Conservation (phyloP, 1,284 basidiomycete species). For the Sanghuangporus weigelae region DNA sequence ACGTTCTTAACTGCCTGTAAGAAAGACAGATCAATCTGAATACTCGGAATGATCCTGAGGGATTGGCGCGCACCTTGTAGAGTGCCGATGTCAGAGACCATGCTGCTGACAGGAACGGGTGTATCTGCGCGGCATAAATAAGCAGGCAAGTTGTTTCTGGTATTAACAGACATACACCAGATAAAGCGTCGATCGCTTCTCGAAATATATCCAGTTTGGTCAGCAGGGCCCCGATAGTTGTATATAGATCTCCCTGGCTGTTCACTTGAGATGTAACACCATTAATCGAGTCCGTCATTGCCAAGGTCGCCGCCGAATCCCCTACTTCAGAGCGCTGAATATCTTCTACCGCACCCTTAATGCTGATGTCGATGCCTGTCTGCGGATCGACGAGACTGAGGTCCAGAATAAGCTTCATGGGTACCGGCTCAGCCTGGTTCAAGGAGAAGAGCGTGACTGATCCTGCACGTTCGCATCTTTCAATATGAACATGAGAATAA, state of each 20-base stretch:
- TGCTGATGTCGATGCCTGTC: not conserved
- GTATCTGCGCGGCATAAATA: not conserved
- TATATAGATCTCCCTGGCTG: not conserved
- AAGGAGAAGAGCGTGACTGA: not conserved
- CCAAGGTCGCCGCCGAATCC: not conserved
- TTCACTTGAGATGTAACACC: not conserved
- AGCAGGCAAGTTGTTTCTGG: not conserved
- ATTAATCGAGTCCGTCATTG: too few species aligned
- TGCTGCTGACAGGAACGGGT: not conserved
- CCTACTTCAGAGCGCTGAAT: not conserved
- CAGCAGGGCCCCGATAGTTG: not conserved
- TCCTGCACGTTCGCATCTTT: not conserved
- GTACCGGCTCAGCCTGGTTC: not conserved
- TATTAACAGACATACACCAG: not conserved
- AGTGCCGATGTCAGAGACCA: not conserved
- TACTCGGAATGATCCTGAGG: too few species aligned
- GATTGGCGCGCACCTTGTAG: not conserved
- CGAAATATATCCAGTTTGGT: not conserved
- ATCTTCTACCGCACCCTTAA: not conserved
- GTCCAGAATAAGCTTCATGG: too few species aligned
- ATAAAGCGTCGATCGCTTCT: not conserved
- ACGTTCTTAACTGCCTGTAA: not conserved
- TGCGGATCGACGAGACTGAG: not conserved
- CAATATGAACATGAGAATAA: too few species aligned
- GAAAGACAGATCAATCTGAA: not conserved